phyloP scores from a whole-genome alignment of 805 yeast species.

The Nakazawaea wickerhamii region DNA sequence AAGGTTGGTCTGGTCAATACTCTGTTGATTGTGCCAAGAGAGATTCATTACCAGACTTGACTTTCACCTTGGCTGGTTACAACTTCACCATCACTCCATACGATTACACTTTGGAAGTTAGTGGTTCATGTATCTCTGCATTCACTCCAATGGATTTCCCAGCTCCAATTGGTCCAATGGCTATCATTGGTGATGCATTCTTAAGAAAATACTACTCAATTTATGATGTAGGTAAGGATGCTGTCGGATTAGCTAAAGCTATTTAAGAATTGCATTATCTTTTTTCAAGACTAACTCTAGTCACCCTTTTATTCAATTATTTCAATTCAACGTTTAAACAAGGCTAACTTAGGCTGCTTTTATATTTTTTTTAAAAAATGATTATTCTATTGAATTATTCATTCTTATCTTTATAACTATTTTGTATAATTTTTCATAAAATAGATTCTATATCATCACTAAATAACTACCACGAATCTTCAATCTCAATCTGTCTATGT shows the following conservation, averaged over 20 bases:
- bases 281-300: no score
- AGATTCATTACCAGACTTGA: conserved; percentile 82
- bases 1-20: conserved; percentile 98
- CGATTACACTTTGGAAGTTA: conserved; percentile 90
- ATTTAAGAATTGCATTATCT: conserved; percentile 26
- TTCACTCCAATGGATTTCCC: conserved; percentile 98
- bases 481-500: conserved; percentile 1
- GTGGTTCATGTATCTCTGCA: conserved; percentile 94
- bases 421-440: no score
- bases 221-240: conserved; percentile 84
- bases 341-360: no score
- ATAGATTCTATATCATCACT: neutral
- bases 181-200: conserved; percentile 96
- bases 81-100: conserved; percentile 86
- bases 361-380: neutral
- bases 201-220: conserved; percentile 91
- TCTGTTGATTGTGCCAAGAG: conserved; percentile 84
- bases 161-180: conserved; percentile 92
- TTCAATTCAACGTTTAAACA: no score
- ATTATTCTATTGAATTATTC: neutral
- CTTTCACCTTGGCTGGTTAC: conserved; percentile 83
- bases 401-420: no score
- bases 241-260: conserved; percentile 91
- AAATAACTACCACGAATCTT: conserved; percentile 9
- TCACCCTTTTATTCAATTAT: no score